Evolutionary conservation across 2,329 filamentous ascomycete species (phyloP), one percentile per base, ranked within the genome.

Genomic region (Drechslerella dactyloides): DNA sequence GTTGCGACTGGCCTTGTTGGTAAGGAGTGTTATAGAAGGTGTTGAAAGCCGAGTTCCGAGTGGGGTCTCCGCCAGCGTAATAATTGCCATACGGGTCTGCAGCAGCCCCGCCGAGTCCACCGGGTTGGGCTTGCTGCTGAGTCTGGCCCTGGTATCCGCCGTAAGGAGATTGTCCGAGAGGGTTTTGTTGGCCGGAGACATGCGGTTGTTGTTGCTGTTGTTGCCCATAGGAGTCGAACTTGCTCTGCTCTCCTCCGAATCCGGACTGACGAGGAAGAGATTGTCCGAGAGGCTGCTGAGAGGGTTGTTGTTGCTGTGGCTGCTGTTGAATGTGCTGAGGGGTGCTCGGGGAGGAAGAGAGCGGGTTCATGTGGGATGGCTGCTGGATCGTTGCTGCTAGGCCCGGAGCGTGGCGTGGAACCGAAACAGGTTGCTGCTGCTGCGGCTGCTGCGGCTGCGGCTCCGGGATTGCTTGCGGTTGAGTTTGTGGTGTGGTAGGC

Each of bases 301-400:
- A 79, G 40, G 40, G 17, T 21, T 48, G 44, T 17, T 19, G 44
- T 11, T 19, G 44, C 17, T 33, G 77, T 42, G 80, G 79, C 74
- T 83, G 80, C 57, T 82, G 81, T 64, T 82, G 84, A 74, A 86
- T 84, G 78, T 92, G 90, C 78, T 96, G 91, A 76, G 84, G 86
- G 79, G 96, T 55, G 19, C 60, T 57, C 3, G 68, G 68, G 17
- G 68, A 97, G 0, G 90, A 86, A 78, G 97, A 93, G 80, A 92
- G 93, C 1, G 89, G 86, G 82, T 97, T 97, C 19, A 85, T 82
- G 48, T 86, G 81, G 23, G 84, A 81, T 62, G 91, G 89, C 64
- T 87, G 79, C 74, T 82, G 87, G 35, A 84, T 80, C 62, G 82
- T 80, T 61, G 82, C 78, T 70, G 81, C 80, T 27, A 83, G 79